These are phyloP conservation scores for Erysimum pusillum DNA, from an alignment of 441 rosid species.

Conservation along the genomic window DNA sequence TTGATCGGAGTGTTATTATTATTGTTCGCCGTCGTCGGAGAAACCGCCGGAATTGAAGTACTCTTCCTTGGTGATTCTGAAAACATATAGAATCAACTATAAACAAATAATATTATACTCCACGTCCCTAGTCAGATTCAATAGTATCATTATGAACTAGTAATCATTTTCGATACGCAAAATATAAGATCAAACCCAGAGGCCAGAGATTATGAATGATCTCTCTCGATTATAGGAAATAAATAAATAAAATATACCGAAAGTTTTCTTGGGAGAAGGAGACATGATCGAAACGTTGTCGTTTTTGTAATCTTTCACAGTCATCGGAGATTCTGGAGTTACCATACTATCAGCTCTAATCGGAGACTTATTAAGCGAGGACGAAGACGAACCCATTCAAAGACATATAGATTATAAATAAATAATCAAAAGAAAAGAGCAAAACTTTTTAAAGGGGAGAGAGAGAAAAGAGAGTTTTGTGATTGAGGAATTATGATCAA, in stretches of 20 bases:
- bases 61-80: constrained; percentile 49
- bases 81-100: not conserved
- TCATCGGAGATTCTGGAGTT: constrained; percentile 59
- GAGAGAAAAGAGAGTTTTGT: too few species aligned
- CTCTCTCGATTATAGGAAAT: constrained; percentile 1
- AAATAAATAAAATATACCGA: constrained; percentile 51
- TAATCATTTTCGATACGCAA: constrained; percentile 30
- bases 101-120: constrained; percentile 3
- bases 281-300: constrained; percentile 42
- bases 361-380: constrained; percentile 61
- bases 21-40: constrained; percentile 34
- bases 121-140: constrained; percentile 32
- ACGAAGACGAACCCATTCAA: constrained; percentile 75
- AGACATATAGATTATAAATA: constrained; percentile 12
- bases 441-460: not conserved
- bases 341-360: constrained; percentile 56
- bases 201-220: constrained; percentile 12
- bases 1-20: constrained; percentile 42
- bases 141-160: constrained; percentile 36
- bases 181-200: too few species aligned
- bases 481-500: not conserved
- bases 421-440: not conserved
- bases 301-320: constrained; percentile 3
- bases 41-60: constrained; percentile 29
- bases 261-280: constrained; percentile 47